Conservation (phyloP, 805 yeast species). For the Saccharomycopsis sp. region DNA sequence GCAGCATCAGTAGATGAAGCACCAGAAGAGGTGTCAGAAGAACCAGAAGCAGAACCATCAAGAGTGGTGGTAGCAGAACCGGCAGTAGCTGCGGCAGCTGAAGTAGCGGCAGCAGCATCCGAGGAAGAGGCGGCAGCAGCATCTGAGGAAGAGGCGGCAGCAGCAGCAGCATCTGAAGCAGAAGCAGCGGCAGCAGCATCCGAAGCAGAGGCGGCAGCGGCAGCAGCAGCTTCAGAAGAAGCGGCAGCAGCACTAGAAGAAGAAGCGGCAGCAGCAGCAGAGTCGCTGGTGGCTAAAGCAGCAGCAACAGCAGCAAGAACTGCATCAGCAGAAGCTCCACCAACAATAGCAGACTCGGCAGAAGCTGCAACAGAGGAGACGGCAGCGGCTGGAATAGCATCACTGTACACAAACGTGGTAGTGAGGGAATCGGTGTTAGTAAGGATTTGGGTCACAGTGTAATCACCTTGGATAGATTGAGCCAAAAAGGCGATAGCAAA, state of each 20-base stretch:
- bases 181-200: conserved; percentile 24
- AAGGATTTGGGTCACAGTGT: conserved; percentile 16
- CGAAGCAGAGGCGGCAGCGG: conserved; percentile 21
- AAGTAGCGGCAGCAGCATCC: conserved; percentile 23
- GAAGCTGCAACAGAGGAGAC: not conserved
- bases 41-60: conserved; percentile 24
- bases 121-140: conserved; percentile 4
- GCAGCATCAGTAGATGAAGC: conserved; percentile 7
- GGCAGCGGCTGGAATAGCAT: conserved; percentile 20
- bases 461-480: conserved; percentile 7
- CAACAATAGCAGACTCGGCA: conserved; percentile 12
- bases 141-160: conserved; percentile 25
- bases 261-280: conserved; percentile 16
- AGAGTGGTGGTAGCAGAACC: conserved; percentile 17
- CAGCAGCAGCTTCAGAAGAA: conserved; percentile 27
- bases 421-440: conserved; percentile 15
- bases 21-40: conserved; percentile 3
- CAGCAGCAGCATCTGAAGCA: conserved; percentile 24
- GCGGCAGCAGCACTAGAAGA: conserved; percentile 27
- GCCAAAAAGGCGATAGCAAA: conserved; percentile 10
- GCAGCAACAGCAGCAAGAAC: conserved; percentile 2
- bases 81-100: conserved; percentile 23
- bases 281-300: conserved; percentile 11
- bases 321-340: conserved; percentile 3
- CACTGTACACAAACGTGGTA: conserved; percentile 31